Percentiles rank a stretch among this genome's conserved stretches.
Conservation (phyloP, 169 alveolate species). For the Plasmodium relictum region DNA sequence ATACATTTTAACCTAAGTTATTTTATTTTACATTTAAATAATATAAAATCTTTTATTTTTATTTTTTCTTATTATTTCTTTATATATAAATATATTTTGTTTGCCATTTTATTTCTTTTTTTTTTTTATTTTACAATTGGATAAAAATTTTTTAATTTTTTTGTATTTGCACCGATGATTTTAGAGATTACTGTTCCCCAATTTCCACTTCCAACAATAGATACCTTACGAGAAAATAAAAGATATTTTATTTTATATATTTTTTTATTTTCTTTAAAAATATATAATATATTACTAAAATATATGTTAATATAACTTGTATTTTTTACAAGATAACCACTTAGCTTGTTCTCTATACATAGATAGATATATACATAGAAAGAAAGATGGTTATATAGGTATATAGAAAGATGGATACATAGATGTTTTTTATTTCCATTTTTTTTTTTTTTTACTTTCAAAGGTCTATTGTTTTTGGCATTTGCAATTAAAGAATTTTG, state of each 20-base stretch:
- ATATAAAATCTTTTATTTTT: not conserved
- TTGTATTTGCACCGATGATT: slow-evolving; percentile 84
- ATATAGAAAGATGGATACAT: not conserved
- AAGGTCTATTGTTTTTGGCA: slow-evolving; percentile 15
- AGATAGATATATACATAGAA: not conserved
- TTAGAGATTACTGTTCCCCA: slow-evolving; percentile 92
- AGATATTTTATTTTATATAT: too few relatives aligned
- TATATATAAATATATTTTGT: too few relatives aligned
- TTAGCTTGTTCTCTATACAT: too few relatives aligned
- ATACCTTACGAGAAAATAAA: slow-evolving; percentile 78
- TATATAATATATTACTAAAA: too few relatives aligned
- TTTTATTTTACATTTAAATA: too few relatives aligned
- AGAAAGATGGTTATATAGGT: not conserved
- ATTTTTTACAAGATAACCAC: not conserved
- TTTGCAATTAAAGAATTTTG: slow-evolving; percentile 19
- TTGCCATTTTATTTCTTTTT: not conserved
- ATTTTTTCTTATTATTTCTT: too few relatives aligned
- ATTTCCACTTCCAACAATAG: slow-evolving; percentile 91
- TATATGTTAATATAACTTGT: too few relatives aligned
- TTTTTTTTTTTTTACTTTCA: slow-evolving; percentile 21
- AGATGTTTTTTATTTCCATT: not conserved
- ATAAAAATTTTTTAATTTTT: slow-evolving; percentile 79
- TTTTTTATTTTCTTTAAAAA: too few relatives aligned
- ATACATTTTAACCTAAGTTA: slow-evolving; percentile 89
- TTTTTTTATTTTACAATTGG: slow-evolving; percentile 77